Conservation (phyloP, 2,329 filamentous ascomycete species). For the Neospermospora avenae region DNA sequence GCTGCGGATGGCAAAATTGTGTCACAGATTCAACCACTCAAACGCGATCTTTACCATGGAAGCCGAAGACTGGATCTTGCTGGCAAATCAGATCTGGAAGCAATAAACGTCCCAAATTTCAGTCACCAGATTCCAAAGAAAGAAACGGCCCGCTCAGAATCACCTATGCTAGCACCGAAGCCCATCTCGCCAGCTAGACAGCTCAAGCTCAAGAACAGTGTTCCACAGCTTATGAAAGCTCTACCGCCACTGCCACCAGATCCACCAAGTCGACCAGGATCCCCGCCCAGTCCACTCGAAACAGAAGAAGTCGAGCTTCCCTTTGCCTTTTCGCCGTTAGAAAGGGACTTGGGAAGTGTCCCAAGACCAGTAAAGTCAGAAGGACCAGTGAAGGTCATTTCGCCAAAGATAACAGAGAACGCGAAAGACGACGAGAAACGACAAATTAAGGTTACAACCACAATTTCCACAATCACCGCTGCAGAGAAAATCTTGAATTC, state of each 20-base stretch:
- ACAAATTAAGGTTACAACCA: neutral
- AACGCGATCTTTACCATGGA: slow-evolving; percentile 10
- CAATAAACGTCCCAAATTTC: slow-evolving; percentile 19
- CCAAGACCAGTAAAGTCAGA: neutral
- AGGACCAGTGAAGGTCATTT: neutral
- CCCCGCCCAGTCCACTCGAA: neutral
- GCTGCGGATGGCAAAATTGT: neutral
- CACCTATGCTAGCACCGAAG: slow-evolving; percentile 35
- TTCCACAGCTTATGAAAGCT: slow-evolving; percentile 36
- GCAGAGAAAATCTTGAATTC: neutral
- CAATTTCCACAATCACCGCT: neutral
- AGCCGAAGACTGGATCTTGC: slow-evolving; percentile 4
- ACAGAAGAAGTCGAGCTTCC: slow-evolving; percentile 7
- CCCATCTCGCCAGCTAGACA: slow-evolving; percentile 36
- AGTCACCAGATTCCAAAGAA: slow-evolving; percentile 24
- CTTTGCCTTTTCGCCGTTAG: slow-evolving; percentile 14
- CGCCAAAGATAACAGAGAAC: neutral
- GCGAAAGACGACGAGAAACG: neutral
- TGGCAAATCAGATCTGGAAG: neutral
- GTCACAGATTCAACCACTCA: slow-evolving; percentile 5
- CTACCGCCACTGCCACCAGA: slow-evolving; percentile 32
- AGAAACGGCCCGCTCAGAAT: slow-evolving; percentile 25
- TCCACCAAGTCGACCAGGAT: slow-evolving; percentile 4
- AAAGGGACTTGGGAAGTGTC: neutral
- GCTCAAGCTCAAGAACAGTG: slow-evolving; percentile 35